Percentiles rank a stretch among this genome's conserved stretches.
Evolutionary conservation across 2,329 filamentous ascomycete genomes (phyloP).

Genomic region (Sclerotinia spermophila): DNA sequence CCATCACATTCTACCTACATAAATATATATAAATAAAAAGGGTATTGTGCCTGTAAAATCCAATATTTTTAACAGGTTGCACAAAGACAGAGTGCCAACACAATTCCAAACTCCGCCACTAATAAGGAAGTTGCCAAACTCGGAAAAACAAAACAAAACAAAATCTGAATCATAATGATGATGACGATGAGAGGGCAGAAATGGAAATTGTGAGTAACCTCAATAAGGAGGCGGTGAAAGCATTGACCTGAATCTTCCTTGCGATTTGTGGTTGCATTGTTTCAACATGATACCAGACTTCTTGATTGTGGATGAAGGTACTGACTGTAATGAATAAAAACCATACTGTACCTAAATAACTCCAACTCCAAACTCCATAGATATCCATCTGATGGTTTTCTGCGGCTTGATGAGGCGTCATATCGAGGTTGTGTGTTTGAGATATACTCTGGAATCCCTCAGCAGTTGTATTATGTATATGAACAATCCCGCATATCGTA

Average conservation of each 20-base stretch:
- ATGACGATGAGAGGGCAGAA: not conserved
- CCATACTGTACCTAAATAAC: too few species aligned
- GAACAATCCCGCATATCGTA: not conserved
- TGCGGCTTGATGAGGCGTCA: not conserved
- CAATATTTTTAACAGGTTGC: not conserved
- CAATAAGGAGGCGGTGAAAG: conserved; percentile 3
- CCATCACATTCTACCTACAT: not conserved
- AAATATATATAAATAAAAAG: not conserved
- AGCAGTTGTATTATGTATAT: not conserved
- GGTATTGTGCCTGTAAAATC: not conserved
- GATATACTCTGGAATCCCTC: not conserved
- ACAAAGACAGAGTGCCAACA: not conserved
- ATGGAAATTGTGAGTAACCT: not conserved
- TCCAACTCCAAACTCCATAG: too few species aligned
- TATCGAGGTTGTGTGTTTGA: not conserved
- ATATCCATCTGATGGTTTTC: not conserved
- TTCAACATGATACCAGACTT: not conserved
- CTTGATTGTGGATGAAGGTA: not conserved
- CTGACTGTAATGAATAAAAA: too few species aligned
- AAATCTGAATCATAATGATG: not conserved
- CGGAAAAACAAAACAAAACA: not conserved
- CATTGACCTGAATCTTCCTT: not conserved
- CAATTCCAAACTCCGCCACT: not conserved
- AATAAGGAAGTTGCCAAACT: not conserved
- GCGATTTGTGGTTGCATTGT: not conserved